phyloP scores from a whole-genome alignment of 1,284 basidiomycete species.

The Malassezia globosa region DNA sequence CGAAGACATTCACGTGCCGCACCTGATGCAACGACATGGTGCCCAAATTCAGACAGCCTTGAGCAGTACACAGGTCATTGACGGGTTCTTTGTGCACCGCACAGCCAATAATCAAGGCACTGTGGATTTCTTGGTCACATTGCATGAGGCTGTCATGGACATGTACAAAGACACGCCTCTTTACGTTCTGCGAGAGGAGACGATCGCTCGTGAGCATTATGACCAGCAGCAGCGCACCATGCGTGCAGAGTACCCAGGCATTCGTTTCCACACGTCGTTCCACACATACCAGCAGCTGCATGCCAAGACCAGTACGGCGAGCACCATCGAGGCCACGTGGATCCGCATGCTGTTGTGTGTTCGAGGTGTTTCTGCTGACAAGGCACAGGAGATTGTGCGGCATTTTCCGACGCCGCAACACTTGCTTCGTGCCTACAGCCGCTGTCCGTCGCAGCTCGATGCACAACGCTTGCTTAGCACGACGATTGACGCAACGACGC shows the following conservation, averaged over 20 bases:
- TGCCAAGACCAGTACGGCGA: constrained; percentile 49
- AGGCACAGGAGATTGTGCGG: constrained; percentile 50
- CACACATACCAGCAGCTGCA: constrained; percentile 51
- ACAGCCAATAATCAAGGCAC: constrained; percentile 51
- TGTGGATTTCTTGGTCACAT: constrained; percentile 51
- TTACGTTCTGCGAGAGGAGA: constrained; percentile 49
- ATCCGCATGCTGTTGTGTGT: constrained; percentile 53
- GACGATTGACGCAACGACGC: neutral
- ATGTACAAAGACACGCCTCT: constrained; percentile 40
- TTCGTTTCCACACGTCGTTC: constrained; percentile 50
- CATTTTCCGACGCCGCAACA: constrained; percentile 50
- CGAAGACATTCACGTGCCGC: constrained; percentile 51
- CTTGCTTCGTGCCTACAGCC: constrained; percentile 48
- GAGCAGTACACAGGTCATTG: constrained; percentile 53
- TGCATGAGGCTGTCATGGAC: constrained; percentile 50
- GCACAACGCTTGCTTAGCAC: neutral
- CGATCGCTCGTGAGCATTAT: constrained; percentile 47
- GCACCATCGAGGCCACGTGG: constrained; percentile 50
- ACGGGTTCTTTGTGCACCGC: constrained; percentile 54
- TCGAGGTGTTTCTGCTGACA: constrained; percentile 52
- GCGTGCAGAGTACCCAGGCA: constrained; percentile 34
- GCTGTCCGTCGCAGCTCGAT: neutral
- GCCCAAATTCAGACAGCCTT: constrained; percentile 47
- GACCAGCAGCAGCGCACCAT: constrained; percentile 47
- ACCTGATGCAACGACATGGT: constrained; percentile 36